A percentile compares a stretch with the other conserved stretches of the same genome.
These are phyloP conservation scores for Hypoxylon sp. DNA, from an alignment of 2,329 filamentous ascomycete species.

Conservation along the genomic window DNA sequence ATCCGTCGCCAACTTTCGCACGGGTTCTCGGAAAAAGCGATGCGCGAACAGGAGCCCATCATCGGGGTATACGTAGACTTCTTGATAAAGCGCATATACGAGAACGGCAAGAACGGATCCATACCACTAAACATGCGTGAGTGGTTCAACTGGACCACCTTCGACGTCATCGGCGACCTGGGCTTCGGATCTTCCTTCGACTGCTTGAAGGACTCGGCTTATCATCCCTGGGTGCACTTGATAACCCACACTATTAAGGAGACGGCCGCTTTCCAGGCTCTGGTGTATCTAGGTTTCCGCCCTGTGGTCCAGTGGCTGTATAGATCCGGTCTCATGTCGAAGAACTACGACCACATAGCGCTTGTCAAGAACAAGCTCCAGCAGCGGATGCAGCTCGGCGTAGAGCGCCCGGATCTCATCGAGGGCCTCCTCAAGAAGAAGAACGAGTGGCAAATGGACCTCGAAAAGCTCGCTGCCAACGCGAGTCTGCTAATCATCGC, in stretches of 20 bases:
- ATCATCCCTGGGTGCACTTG: constrained; percentile 56
- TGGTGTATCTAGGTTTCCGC: constrained; percentile 42
- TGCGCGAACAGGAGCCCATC: constrained; percentile 60
- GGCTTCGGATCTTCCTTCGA: constrained; percentile 62
- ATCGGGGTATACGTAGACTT: constrained; percentile 58
- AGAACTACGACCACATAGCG: constrained; percentile 45
- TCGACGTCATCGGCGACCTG: constrained; percentile 63
- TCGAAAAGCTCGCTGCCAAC: constrained; percentile 47
- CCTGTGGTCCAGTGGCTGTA: constrained; percentile 38
- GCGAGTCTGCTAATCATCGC: constrained; percentile 59
- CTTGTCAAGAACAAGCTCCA: constrained; percentile 48
- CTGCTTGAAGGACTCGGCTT: constrained; percentile 54
- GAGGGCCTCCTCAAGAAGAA: constrained; percentile 53
- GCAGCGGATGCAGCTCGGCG: constrained; percentile 51
- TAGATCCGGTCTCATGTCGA: constrained; percentile 18
- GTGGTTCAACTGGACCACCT: constrained; percentile 60
- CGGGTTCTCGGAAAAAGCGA: constrained; percentile 58
- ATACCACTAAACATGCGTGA: constrained; percentile 54
- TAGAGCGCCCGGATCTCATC: constrained; percentile 54
- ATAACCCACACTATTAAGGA: constrained; percentile 52
- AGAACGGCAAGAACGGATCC: constrained; percentile 44
- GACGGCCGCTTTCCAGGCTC: constrained; percentile 39
- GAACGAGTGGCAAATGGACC: constrained; percentile 46
- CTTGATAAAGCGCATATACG: constrained; percentile 52
- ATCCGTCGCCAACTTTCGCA: constrained; percentile 57